A percentile compares a stretch with the other conserved stretches of the same genome.
phyloP scores from a whole-genome alignment of 257 asterid species.

The Verbena officinalis region DNA sequence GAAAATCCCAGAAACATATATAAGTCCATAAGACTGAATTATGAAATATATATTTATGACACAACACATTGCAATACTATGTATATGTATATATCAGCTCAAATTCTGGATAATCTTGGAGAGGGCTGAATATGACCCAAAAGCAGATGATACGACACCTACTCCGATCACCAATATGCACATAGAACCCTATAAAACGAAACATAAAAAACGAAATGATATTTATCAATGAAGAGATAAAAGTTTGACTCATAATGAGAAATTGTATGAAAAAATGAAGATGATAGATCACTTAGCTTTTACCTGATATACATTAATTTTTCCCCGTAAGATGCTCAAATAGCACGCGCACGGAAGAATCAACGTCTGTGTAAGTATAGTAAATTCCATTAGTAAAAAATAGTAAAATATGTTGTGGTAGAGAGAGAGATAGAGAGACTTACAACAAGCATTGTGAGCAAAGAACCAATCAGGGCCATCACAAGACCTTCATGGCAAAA shows the following conservation, averaged over 20 bases:
- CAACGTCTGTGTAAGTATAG: constrained; percentile 53
- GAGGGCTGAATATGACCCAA: constrained; percentile 83
- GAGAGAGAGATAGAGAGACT: constrained; percentile 23
- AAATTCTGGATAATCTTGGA: constrained; percentile 61
- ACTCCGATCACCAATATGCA: constrained; percentile 60
- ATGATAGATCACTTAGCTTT: background rate
- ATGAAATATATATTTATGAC: background rate
- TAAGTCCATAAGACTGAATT: background rate
- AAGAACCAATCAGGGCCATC: constrained; percentile 87
- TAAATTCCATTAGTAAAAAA: background rate
- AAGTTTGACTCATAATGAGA: background rate
- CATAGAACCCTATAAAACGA: constrained; percentile 47
- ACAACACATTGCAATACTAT: constrained; percentile 21
- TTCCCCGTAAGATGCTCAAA: constrained; percentile 76
- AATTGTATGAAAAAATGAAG: too few species aligned
- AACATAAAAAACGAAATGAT: background rate
- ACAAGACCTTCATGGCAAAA: constrained; percentile 59
- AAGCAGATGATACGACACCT: constrained; percentile 58
- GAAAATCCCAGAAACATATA: too few species aligned
- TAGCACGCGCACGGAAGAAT: constrained; percentile 93
- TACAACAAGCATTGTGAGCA: constrained; percentile 93
- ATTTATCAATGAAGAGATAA: background rate
- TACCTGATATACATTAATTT: constrained; percentile 66
- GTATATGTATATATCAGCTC: constrained; percentile 25
- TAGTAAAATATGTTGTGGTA: background rate